Evolutionary conservation across 2,329 filamentous ascomycete species (phyloP).

Genomic region (Xylaria sp.): DNA sequence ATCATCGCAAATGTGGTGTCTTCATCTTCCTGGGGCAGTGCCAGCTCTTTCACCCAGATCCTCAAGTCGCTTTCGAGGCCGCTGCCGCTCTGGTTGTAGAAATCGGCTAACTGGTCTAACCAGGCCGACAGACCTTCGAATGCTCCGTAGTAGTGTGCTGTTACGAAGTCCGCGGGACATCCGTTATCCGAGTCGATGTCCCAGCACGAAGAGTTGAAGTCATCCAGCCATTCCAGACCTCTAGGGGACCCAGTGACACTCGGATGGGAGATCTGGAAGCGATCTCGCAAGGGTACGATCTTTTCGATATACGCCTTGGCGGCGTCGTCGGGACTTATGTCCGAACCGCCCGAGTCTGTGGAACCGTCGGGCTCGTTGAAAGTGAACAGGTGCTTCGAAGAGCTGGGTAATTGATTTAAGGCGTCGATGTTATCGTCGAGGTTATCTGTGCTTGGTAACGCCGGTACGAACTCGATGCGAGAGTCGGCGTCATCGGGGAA

Average conservation of each 20-base stretch:
- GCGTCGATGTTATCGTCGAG: slow-evolving; percentile 37
- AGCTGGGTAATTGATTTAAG: slow-evolving; percentile 39
- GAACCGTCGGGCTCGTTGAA: slow-evolving; percentile 52
- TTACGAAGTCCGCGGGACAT: slow-evolving; percentile 49
- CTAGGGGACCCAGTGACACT: slow-evolving; percentile 48
- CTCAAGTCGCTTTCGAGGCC: slow-evolving; percentile 29
- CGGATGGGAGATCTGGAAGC: slow-evolving; percentile 49
- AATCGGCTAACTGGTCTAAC: slow-evolving; percentile 44
- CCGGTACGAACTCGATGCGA: slow-evolving; percentile 45
- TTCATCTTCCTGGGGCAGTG: slow-evolving; percentile 43
- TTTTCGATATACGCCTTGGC: slow-evolving; percentile 46
- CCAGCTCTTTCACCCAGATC: slow-evolving; percentile 51
- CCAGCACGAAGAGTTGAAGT: slow-evolving; percentile 49
- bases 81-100: slow-evolving; percentile 41
- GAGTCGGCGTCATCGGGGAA: slow-evolving; percentile 34
- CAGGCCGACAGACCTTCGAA: slow-evolving; percentile 44
- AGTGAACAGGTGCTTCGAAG: slow-evolving; percentile 47
- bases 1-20: slow-evolving; percentile 48
- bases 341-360: slow-evolving; percentile 47
- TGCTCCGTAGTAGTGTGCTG: slow-evolving; percentile 51
- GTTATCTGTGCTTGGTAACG: slow-evolving; percentile 47
- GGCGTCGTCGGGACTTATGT: slow-evolving; percentile 47
- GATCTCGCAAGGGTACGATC: slow-evolving; percentile 44
- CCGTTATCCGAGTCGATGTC: slow-evolving; percentile 44
- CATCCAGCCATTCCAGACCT: slow-evolving; percentile 47